Evolutionary conservation across 495 filamentous ascomycete genomes (phyloP), one percentile per base, ranked within the genome.

Genomic region (Pyrenopolyporus hunteri): DNA sequence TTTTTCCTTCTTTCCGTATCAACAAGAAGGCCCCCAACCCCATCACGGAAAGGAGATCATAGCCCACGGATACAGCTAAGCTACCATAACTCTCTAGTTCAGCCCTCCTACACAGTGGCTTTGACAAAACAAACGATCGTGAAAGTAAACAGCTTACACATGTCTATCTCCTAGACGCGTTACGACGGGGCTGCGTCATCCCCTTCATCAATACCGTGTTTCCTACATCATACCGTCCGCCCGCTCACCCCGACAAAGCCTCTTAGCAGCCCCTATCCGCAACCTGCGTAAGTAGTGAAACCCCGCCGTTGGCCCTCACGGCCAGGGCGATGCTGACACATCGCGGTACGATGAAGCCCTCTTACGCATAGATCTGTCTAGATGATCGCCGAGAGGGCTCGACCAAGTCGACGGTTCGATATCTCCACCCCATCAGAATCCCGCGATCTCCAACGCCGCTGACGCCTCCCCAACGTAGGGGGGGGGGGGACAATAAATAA

Each of bases 321-420:
- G 13, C 22, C 39, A n/a, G n/a, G 13, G 31, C 46, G 57, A 39
- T 47, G 31, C 49, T 59, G 57, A 59, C 57, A 49, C 49, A 52
- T 37, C n/a, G 28, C 31, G 10, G n/a, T 46, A 17, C 40, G 22
- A 59, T 9, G 43, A 17, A 20, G 37, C 37, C 23, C 17, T 25
- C 43, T 17, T 25, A 31, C n/a, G 26, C 32, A 28, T 37, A 20
- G 26, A 20, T 29, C 23, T 33, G 13, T 2, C 31, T n/a, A n/a
- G n/a, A n/a, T n/a, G n/a, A n/a, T n/a, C n/a, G n/a, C n/a, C n/a
- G n/a, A n/a, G n/a, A n/a, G n/a, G n/a, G n/a, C 40, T 11, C 25
- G 6, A 31, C 25, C 17, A 31, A 40, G 22, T 3, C 23, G 8
- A 51, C 16, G 17, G 1, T 33, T 23, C 17, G 19, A 17, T 45